Base-by-base conservation (phyloP, 371 early-diverging fungal species). In the Lichtheimia ornata region DNA sequence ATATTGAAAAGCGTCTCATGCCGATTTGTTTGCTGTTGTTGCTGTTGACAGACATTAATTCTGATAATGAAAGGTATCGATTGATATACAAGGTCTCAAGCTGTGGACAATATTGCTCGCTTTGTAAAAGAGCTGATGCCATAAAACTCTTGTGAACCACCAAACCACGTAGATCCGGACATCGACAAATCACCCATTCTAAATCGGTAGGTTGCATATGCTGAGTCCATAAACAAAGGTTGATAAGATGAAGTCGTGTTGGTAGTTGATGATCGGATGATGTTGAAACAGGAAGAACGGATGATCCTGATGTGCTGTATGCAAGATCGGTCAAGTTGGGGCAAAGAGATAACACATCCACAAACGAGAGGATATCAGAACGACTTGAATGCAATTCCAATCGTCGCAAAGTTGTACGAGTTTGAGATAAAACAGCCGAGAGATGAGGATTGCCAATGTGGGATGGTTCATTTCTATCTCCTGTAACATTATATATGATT, bases 301-400 rank as follows among this genome's bases (percentile, higher is more conserved):
- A 27, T 18, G 42, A 44, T 27, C 45, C 20, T n/a, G 57, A 44
- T 18, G 42, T 42, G 43, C 45, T 27, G 25, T 44, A 56, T 5
- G 18, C 27, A 2, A 56, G 43, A 17, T 56, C 57, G 7, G 57
- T 56, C 25, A 56, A 22, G 14, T 56, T 42, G n/a, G 57, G 57
- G 25, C 57, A 56, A 27, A 56, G 40, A 0, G 57, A 56, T 45
- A 56, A 27, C 11, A 56, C 27, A 5, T 42, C 25, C 5, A 25
- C 45, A 25, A 47, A 22, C n/a, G n/a, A 22, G 47, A 47, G n/a
- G 6, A 47, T 22, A 11, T 22, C 22, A 47, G 47, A 18, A 18
- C 22, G 47, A 7, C 7, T n/a, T 5, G 18, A 47, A 47, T 47
- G 18, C 5, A 47, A 9, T 2, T 47, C 47, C 5, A 47, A 2